A percentile compares a stretch with the other conserved stretches of the same genome.
Conservation (phyloP, 345 rosid species). For the Eucalyptus curtisii region DNA sequence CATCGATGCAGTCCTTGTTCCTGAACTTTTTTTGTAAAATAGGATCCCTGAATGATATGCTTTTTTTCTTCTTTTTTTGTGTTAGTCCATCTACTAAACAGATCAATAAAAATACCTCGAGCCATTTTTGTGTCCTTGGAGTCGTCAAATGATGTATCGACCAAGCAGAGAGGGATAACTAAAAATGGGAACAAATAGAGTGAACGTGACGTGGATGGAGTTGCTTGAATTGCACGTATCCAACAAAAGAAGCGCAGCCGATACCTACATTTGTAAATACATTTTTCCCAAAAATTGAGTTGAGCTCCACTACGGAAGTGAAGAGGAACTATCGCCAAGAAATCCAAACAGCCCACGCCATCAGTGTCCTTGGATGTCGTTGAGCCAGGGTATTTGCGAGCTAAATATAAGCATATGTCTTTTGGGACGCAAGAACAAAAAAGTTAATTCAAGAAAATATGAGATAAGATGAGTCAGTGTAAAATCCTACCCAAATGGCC, state of each 20-base stretch:
- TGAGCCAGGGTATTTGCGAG: background rate
- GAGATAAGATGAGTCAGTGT: background rate
- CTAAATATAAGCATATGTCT: background rate
- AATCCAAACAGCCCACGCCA: background rate
- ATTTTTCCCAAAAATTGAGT: background rate
- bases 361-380: fast-evolving
- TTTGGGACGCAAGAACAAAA: background rate
- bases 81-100: background rate
- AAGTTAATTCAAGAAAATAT: background rate
- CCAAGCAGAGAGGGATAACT: background rate
- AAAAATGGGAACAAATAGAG: background rate
- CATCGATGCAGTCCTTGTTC: background rate
- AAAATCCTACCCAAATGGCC: background rate
- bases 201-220: background rate
- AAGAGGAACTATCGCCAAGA: background rate
- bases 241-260: background rate
- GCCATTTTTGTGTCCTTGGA: background rate
- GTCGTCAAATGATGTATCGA: background rate
- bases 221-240: background rate
- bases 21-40: background rate
- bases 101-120: background rate
- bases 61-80: background rate
- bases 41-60: background rate
- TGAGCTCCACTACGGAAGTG: background rate
- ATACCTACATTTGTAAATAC: background rate